Percentiles rank a stretch among this genome's conserved stretches.
Conservation (phyloP, 2,329 filamentous ascomycete species). For the Myriangium duriaei region DNA sequence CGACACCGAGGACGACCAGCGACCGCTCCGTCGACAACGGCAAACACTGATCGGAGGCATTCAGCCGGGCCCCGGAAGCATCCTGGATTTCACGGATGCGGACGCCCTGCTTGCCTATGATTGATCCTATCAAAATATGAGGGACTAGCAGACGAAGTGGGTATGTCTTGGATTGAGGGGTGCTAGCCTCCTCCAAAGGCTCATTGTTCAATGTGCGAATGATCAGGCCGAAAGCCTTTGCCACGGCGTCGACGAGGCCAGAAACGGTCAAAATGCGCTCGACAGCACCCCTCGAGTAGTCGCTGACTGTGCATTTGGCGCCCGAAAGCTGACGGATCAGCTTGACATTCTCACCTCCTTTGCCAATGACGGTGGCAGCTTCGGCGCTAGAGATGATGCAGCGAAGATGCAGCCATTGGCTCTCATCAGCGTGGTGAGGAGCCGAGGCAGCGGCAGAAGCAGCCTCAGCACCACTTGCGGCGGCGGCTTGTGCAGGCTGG, state of each 20-base stretch:
- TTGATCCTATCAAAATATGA: conserved; percentile 93
- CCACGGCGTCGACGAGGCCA: conserved; percentile 88
- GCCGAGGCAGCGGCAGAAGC: conserved; percentile 20
- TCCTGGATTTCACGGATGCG: conserved; percentile 98
- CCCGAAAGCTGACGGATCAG: conserved; percentile 91
- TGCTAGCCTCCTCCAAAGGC: conserved; percentile 75
- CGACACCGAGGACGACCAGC: conserved; percentile 94
- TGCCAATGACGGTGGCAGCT: conserved; percentile 94
- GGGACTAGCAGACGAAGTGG: conserved; percentile 89
- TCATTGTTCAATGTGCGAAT: conserved; percentile 98
- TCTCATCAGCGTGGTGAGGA: conserved; percentile 64
- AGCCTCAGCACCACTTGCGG: conserved; percentile 39
- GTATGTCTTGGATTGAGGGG: conserved; percentile 90
- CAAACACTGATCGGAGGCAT: conserved; percentile 89
- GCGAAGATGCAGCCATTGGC: conserved; percentile 90
- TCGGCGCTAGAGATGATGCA: conserved; percentile 96
- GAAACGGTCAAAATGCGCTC: conserved; percentile 97
- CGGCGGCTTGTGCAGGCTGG: conserved; percentile 47
- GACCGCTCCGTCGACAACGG: conserved; percentile 93
- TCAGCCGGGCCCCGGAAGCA: conserved; percentile 87
- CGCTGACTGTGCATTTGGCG: conserved; percentile 96
- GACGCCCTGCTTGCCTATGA: conserved; percentile 93
- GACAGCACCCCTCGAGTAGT: conserved; percentile 92
- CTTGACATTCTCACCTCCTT: conserved; percentile 96
- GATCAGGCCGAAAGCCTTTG: conserved; percentile 96